A percentile compares a stretch with the other conserved stretches of the same genome.
Conservation (phyloP, 31 red algal genomes). For the Bonnemaisonia californica region DNA sequence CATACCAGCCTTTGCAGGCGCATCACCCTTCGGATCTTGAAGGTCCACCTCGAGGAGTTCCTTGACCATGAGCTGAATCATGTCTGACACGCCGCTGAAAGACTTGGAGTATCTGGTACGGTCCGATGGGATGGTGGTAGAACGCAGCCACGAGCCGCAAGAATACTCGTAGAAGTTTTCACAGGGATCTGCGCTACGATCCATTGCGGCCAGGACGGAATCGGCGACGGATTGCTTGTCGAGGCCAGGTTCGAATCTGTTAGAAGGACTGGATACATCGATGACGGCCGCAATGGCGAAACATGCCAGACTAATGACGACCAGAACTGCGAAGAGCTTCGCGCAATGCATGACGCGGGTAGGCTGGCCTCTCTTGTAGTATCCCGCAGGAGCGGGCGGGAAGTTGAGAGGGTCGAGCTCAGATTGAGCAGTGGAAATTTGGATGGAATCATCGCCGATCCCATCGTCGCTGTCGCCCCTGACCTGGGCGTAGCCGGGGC, state of each 20-base stretch:
- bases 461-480: slow-evolving; percentile 40
- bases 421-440: background rate
- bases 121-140: slow-evolving; percentile 64
- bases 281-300: slow-evolving; percentile 75
- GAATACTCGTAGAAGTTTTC: slow-evolving; percentile 90
- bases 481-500: slow-evolving; percentile 42
- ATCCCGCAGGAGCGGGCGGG: slow-evolving; percentile 58
- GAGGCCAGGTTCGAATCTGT: slow-evolving; percentile 44
- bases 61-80: slow-evolving; percentile 49
- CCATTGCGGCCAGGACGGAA: slow-evolving; percentile 72
- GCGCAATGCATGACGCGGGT: slow-evolving; percentile 48
- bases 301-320: slow-evolving; percentile 61
- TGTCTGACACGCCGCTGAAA: slow-evolving; percentile 57
- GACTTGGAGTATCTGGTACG: slow-evolving; percentile 46
- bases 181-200: slow-evolving; percentile 84
- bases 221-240: slow-evolving; percentile 65
- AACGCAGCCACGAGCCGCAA: slow-evolving; percentile 81
- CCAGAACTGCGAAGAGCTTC: slow-evolving; percentile 37
- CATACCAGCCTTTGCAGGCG: slow-evolving; percentile 41
- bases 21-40: slow-evolving; percentile 3
- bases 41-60: slow-evolving; percentile 58
- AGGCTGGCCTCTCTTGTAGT: slow-evolving; percentile 49
- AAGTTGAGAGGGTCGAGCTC: slow-evolving; percentile 66
- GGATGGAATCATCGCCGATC: background rate
- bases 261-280: slow-evolving; percentile 72